Percentiles rank a stretch among this genome's conserved stretches.
These are phyloP conservation scores for Inga laurina DNA, from an alignment of 306 rosid genomes.

Conservation along the genomic window DNA sequence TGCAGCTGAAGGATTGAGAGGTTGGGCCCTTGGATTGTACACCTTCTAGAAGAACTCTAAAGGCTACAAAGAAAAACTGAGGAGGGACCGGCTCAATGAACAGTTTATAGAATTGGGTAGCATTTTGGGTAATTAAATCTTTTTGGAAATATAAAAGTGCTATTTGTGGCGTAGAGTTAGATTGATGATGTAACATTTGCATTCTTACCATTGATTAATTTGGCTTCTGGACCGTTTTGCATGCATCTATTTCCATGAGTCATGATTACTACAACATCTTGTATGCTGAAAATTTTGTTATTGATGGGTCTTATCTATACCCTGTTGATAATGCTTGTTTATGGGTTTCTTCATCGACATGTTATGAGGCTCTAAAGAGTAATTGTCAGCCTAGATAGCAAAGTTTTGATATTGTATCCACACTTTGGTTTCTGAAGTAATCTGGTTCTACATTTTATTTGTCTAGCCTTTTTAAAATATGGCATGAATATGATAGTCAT, in stretches of 20 bases:
- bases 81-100: constrained; percentile 82
- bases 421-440: not conserved
- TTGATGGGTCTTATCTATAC: not conserved
- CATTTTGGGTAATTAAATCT: constrained; percentile 52
- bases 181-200: not conserved
- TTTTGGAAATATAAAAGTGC: no score
- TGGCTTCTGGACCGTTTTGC: not conserved
- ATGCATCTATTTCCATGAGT: not conserved
- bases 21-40: constrained; percentile 53
- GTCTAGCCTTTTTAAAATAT: constrained; percentile 15
- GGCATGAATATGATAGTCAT: constrained; percentile 8
- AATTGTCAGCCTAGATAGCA: not conserved
- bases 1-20: constrained; percentile 53
- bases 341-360: not conserved
- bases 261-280: not conserved
- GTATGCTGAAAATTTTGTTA: not conserved
- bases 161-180: not conserved
- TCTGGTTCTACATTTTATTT: not conserved
- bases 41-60: constrained; percentile 72
- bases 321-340: not conserved
- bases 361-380: no score
- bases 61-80: constrained; percentile 86
- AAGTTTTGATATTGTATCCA: not conserved
- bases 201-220: not conserved
- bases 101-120: constrained; percentile 73